Base-by-base conservation (phyloP, 352 stramenopile genomes). In the Phytophthora cryptogea region DNA sequence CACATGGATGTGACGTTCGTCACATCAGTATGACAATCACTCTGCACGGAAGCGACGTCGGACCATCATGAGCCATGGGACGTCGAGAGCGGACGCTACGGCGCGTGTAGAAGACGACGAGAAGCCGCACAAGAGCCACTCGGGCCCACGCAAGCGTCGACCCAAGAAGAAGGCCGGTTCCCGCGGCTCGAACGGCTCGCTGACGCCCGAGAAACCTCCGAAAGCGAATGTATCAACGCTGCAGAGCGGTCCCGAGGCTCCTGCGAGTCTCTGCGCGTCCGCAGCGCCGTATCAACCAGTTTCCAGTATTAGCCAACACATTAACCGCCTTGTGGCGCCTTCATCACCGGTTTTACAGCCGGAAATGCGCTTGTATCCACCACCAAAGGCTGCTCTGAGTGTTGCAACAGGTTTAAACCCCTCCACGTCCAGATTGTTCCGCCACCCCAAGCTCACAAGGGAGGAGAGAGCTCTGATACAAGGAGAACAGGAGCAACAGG, bases 121-220 rank as follows among this genome's bases (percentile, higher is more conserved):
- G 4, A 61, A 53, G 40, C 56, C 35, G 3, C 57, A 55, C 23
- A 85, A 86, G 40, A 74, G 72, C 27, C 80, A 87, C 64, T 76
- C 69, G 7, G 80, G 80, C 0, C 80, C 80, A 30, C 78, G 80
- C 9, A 90, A 90, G 43, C 71, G 80, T 16, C 72, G 78, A 10
- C 59, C 83, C 7, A 90, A 90, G 66, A 89, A 90, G 64, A 85
- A 86, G 13, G 1, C 41, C 8, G 46, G 9, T 49, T 56, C 41
- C n/a, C 41, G 45, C n/a, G n/a, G 5, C 31, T 9, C 11, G 2
- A 56, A 44, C 28, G 33, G 16, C 8, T 13, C 58, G 13, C 5
- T 10, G 40, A 46, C 49, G 49, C 32, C 48, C 33, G 50, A 62
- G 43, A 43, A 27, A 10, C 4, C 13, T 11, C 13, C 11, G 10